Conservation (phyloP, 352 stramenopile genomes). For the Phytophthora fragariaefolia region DNA sequence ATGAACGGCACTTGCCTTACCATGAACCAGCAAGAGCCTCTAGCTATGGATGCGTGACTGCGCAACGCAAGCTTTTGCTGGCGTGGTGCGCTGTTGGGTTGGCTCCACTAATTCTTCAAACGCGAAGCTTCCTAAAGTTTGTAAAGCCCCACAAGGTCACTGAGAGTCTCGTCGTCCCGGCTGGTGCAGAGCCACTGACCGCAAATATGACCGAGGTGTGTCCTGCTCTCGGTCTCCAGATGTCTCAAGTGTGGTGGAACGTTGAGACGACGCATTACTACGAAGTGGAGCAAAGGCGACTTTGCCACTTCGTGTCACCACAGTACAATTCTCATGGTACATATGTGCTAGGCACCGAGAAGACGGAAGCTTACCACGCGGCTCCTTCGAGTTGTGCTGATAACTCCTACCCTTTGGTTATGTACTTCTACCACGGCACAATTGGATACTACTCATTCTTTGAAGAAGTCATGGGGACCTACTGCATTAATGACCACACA, state of each 20-base stretch:
- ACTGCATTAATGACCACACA: background rate
- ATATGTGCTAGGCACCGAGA: background rate
- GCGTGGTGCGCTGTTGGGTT: background rate
- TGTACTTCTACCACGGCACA: constrained; percentile 4
- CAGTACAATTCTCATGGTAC: background rate
- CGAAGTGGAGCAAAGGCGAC: background rate
- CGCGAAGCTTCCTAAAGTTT: constrained; percentile 1
- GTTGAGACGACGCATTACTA: background rate
- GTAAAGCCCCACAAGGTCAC: background rate
- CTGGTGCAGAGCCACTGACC: background rate
- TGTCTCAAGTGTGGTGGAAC: background rate
- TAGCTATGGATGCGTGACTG: background rate
- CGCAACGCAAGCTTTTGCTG: background rate
- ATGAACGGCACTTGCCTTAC: background rate
- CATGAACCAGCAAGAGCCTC: background rate
- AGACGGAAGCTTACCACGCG: background rate
- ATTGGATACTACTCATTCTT: background rate
- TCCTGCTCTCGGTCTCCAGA: background rate
- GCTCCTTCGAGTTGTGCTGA: background rate
- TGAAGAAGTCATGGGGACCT: background rate
- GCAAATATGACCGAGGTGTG: constrained; percentile 1
- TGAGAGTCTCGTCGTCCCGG: background rate
- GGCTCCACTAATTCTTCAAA: background rate
- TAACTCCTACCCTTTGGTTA: background rate
- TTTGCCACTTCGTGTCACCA: background rate